Evolutionary conservation across 257 asterid species (phyloP).

Genomic region (Thymus quinquecostatus): DNA sequence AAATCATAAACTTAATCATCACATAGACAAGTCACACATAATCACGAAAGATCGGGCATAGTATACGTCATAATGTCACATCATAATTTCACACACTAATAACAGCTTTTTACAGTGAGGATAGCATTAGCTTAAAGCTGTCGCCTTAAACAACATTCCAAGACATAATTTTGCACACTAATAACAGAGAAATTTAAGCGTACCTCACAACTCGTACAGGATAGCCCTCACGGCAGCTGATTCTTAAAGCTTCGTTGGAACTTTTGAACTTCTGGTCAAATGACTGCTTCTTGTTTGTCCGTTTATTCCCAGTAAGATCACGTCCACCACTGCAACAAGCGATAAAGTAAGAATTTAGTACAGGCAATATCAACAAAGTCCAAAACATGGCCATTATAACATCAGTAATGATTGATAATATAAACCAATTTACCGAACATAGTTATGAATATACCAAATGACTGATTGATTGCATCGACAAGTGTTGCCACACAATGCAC

Average conservation of each 20-base stretch:
- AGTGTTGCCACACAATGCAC: conserved; percentile 4
- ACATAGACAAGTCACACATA: conserved; percentile 2
- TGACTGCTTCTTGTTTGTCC: conserved; percentile 80
- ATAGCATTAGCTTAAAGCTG: neutral
- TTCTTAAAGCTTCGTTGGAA: conserved; percentile 73
- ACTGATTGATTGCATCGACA: neutral
- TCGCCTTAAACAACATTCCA: neutral
- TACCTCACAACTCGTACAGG: conserved; percentile 98
- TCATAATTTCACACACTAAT: neutral
- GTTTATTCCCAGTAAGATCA: conserved; percentile 83
- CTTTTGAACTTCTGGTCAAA: conserved; percentile 74
- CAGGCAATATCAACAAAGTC: neutral
- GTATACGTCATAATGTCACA: neutral
- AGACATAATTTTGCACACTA: neutral
- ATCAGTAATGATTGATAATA: neutral
- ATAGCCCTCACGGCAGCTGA: conserved; percentile 85
- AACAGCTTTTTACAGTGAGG: neutral
- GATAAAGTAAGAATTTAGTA: conserved; percentile 33
- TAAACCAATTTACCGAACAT: conserved; percentile 8
- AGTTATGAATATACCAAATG: neutral
- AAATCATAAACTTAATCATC: neutral
- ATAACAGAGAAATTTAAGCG: conserved; percentile 24
- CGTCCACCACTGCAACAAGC: conserved; percentile 85
- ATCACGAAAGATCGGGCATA: conserved; percentile 5
- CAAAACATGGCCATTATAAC: conserved; percentile 1